These are phyloP conservation scores for Fusarium secorum DNA, from an alignment of 2,329 filamentous ascomycete genomes.

Conservation along the genomic window DNA sequence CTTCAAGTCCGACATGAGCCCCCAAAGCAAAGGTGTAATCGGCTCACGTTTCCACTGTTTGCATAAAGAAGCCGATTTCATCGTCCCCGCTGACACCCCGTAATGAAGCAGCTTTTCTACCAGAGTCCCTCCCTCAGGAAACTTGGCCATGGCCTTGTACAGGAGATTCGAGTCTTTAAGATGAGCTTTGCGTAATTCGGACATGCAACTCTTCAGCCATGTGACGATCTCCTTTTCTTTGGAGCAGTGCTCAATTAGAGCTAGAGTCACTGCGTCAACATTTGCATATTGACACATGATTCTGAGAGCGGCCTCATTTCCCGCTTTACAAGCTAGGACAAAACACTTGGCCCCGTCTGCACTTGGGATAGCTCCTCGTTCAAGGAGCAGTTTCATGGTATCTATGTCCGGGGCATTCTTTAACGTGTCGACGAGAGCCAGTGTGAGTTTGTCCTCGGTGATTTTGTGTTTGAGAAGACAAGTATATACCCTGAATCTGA, in stretches of 20 bases:
- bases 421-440: not conserved
- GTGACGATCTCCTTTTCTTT: not conserved
- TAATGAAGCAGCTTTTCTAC: not conserved
- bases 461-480: not conserved
- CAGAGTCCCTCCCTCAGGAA: not conserved
- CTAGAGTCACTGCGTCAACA: not conserved
- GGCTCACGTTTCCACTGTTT: not conserved
- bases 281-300: not conserved
- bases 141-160: not conserved
- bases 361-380: not conserved
- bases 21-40: not conserved
- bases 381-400: not conserved
- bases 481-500: not conserved
- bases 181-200: not conserved
- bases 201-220: not conserved
- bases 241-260: not conserved
- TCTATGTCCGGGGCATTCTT: not conserved
- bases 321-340: not conserved
- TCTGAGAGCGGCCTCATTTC: not conserved
- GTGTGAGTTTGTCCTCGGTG: not conserved
- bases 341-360: not conserved
- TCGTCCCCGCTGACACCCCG: not conserved
- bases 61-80: not conserved
- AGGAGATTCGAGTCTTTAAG: not conserved
- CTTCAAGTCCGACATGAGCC: not conserved